These are phyloP conservation scores for Albifimbria verrucaria DNA, from an alignment of 2,329 filamentous ascomycete species.

Conservation along the genomic window DNA sequence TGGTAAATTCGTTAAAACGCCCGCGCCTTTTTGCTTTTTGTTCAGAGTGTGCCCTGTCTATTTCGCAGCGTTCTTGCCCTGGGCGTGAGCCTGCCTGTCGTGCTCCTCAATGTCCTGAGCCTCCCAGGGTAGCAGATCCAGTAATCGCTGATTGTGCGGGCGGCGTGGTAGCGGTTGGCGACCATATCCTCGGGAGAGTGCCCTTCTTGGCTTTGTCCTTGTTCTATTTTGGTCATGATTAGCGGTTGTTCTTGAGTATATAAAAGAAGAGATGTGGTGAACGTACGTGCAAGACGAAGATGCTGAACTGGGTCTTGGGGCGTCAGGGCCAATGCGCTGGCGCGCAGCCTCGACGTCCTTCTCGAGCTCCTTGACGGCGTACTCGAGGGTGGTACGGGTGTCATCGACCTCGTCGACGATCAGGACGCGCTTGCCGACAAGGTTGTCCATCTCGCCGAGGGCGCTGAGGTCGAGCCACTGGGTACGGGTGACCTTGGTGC, in stretches of 20 bases:
- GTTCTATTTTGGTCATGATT: conserved; percentile 55
- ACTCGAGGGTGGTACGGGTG: conserved; percentile 89
- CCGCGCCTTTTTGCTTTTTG: background rate
- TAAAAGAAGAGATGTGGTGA: background rate
- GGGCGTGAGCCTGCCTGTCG: conserved; percentile 62
- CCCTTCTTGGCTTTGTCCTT: conserved; percentile 98
- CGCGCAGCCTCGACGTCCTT: conserved; percentile 88
- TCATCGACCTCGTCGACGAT: conserved; percentile 73
- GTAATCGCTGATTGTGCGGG: conserved; percentile 83
- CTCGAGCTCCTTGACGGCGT: conserved; percentile 86
- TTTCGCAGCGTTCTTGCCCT: conserved; percentile 24
- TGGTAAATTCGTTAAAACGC: background rate
- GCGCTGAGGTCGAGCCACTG: conserved; percentile 95
- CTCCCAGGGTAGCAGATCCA: conserved; percentile 99
- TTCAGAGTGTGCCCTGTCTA: too few species aligned
- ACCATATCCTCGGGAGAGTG: conserved; percentile 75
- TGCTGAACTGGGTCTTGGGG: conserved; percentile 78
- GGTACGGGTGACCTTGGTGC: conserved; percentile 93
- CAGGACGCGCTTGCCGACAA: conserved; percentile 24
- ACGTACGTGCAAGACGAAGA: conserved; percentile 91
- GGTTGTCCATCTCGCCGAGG: conserved; percentile 65
- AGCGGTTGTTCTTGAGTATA: background rate
- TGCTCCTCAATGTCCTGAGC: conserved; percentile 92
- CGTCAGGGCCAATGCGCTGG: conserved; percentile 63
- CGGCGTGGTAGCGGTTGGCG: conserved; percentile 74